These are phyloP conservation scores for Canariomyces notabilis DNA, from an alignment of 2,329 filamentous ascomycete species.

Conservation along the genomic window DNA sequence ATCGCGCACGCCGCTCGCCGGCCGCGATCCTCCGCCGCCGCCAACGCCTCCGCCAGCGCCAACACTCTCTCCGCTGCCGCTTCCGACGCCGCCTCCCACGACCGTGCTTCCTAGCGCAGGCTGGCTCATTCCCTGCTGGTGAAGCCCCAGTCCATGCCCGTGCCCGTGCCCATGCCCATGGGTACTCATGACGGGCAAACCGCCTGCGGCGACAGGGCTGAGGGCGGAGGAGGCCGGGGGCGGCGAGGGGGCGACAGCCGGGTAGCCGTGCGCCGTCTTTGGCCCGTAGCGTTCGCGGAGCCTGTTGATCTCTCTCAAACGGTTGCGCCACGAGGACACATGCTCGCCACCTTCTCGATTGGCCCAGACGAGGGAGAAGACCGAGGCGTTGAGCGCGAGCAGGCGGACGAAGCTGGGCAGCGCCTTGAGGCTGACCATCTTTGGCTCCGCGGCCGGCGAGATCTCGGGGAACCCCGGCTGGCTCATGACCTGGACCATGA, in stretches of 20 bases:
- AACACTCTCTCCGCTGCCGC: background rate
- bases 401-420: conserved; percentile 83
- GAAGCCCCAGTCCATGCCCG: too few species aligned
- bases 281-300: conserved; percentile 65
- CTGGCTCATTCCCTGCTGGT: conserved; percentile 1
- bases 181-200: background rate
- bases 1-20: conserved; percentile 50
- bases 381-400: conserved; percentile 85
- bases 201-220: background rate
- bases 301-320: conserved; percentile 77
- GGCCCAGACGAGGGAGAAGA: conserved; percentile 89
- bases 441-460: conserved; percentile 81
- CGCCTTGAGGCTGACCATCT: conserved; percentile 78
- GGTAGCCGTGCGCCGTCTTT: conserved; percentile 33
- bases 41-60: conserved; percentile 4
- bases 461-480: conserved; percentile 87
- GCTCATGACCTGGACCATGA: conserved; percentile 84
- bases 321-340: conserved; percentile 82
- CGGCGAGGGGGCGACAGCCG: conserved; percentile 14
- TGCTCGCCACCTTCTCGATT: conserved; percentile 73
- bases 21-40: conserved; percentile 30
- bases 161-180: background rate
- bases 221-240: background rate
- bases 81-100: conserved; percentile 2
- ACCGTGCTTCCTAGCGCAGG: background rate